Evolutionary conservation across 345 rosid species (phyloP).

Genomic region (Limnanthes douglasii): DNA sequence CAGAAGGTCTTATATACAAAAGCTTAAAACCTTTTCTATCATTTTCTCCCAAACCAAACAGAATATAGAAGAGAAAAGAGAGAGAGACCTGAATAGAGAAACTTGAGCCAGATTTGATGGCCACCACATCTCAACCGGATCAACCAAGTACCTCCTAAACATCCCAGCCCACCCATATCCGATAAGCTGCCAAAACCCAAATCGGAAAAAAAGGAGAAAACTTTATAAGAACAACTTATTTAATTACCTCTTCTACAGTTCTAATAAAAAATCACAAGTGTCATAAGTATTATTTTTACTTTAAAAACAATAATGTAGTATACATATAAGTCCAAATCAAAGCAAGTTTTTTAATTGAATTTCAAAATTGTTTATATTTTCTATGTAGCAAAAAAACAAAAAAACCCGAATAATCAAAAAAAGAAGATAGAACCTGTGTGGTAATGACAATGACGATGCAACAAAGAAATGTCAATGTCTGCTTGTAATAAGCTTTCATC

Average conservation of each 20-base stretch:
- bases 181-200: slow-evolving; percentile 30
- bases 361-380: too few species aligned
- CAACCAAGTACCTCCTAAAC: slow-evolving; percentile 85
- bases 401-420: background rate
- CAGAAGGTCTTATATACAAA: slow-evolving; percentile 8
- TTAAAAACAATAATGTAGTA: too few species aligned
- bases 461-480: slow-evolving; percentile 57
- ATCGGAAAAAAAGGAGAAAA: background rate
- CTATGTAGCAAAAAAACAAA: background rate
- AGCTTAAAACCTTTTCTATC: background rate
- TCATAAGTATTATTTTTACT: too few species aligned
- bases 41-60: slow-evolving; percentile 13
- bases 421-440: slow-evolving; percentile 38
- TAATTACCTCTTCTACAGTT: too few species aligned
- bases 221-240: too few species aligned
- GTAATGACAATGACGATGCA: slow-evolving; percentile 76
- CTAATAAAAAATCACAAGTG: too few species aligned
- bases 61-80: background rate
- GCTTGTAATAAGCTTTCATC: slow-evolving; percentile 93
- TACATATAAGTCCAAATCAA: too few species aligned
- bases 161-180: slow-evolving; percentile 99
- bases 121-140: slow-evolving; percentile 99
- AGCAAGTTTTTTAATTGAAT: too few species aligned
- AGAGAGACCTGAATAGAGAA: slow-evolving; percentile 77
- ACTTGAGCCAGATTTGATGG: slow-evolving; percentile 98